phyloP scores from a whole-genome alignment of 2,329 filamentous ascomycete species.

The Dryadomyces sulphureus region DNA sequence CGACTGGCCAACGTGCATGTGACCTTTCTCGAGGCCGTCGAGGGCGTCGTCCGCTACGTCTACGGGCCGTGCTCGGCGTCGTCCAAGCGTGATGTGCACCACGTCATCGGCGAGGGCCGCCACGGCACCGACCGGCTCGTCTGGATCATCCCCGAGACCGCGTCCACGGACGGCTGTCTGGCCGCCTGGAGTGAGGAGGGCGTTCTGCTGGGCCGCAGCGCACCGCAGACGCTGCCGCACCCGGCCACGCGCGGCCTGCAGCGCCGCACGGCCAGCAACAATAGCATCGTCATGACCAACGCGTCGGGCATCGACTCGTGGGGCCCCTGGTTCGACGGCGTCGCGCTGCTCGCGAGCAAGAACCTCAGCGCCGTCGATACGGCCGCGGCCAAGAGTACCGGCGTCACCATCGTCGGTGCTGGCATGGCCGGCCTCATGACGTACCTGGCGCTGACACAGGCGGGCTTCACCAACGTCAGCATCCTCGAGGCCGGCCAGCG shows the following conservation, averaged over 20 bases:
- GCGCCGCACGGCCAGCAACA: background rate
- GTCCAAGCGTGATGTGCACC: conserved; percentile 1
- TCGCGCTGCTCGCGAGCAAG: conserved; percentile 40
- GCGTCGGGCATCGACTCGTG: conserved; percentile 22
- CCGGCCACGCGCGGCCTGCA: conserved; percentile 7
- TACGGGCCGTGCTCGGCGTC: conserved; percentile 6
- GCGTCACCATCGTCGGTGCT: conserved; percentile 48
- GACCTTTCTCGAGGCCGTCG: conserved; percentile 4
- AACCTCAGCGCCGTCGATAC: conserved; percentile 37
- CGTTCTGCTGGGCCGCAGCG: conserved; percentile 8
- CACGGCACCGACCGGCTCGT: conserved; percentile 7
- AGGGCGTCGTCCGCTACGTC: conserved; percentile 4
- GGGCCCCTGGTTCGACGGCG: conserved; percentile 53
- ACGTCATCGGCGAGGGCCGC: conserved; percentile 4
- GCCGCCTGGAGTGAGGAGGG: conserved; percentile 7
- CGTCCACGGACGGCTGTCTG: conserved; percentile 7
- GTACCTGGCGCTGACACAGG: conserved; percentile 30
- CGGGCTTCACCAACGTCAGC: conserved; percentile 43
- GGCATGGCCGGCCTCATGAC: conserved; percentile 53
- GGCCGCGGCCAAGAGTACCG: conserved; percentile 37
- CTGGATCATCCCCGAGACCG: conserved; percentile 8
- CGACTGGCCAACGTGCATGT: conserved; percentile 10
- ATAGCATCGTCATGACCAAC: background rate
- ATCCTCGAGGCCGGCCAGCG: conserved; percentile 47
- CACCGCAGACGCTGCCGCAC: conserved; percentile 12